phyloP scores from a whole-genome alignment of 805 yeast species.

The Ogataea trehaloabstinens region DNA sequence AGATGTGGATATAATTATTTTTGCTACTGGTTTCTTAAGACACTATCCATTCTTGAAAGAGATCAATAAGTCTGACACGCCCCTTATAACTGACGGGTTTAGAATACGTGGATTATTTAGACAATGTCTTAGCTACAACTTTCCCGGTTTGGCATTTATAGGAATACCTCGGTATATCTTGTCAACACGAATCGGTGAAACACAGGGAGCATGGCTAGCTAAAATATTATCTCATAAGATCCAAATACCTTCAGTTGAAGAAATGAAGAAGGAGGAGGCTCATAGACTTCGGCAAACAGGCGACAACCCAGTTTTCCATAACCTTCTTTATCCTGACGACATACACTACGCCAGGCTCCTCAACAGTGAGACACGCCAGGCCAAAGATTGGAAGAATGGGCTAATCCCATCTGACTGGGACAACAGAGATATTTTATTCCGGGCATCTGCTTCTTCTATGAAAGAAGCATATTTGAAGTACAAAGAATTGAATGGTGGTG shows the following conservation, averaged over 20 bases:
- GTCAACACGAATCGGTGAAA: slow-evolving; percentile 59
- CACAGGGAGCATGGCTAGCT: slow-evolving; percentile 66
- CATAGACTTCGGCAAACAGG: slow-evolving; percentile 43
- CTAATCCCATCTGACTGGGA: slow-evolving; percentile 54
- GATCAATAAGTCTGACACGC: slow-evolving; percentile 24
- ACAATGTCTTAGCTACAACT: slow-evolving; percentile 55
- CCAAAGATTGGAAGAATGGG: slow-evolving; percentile 36
- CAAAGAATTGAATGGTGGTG: slow-evolving; percentile 36
- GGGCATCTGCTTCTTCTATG: slow-evolving; percentile 42
- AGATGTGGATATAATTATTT: slow-evolving; percentile 54
- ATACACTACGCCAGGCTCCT: slow-evolving; percentile 49
- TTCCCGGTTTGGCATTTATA: slow-evolving; percentile 64
- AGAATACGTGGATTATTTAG: slow-evolving; percentile 55
- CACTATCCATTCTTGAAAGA: slow-evolving; percentile 56
- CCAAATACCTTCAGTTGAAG: slow-evolving; percentile 44
- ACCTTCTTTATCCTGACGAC: slow-evolving; percentile 54
- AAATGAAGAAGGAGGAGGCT: slow-evolving; percentile 44
- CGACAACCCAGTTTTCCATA: slow-evolving; percentile 45
- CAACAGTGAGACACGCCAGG: slow-evolving; percentile 30
- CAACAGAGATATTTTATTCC: slow-evolving; percentile 39
- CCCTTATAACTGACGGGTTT: slow-evolving; percentile 45
- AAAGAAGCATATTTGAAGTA: slow-evolving; percentile 47
- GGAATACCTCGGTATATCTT: slow-evolving; percentile 61
- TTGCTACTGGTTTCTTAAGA: slow-evolving; percentile 71
- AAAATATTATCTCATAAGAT: slow-evolving; percentile 60